Evolutionary conservation across 148 eudicot genomes (phyloP), one percentile per base, ranked within the genome.

Genomic region (Polygonum aviculare): DNA sequence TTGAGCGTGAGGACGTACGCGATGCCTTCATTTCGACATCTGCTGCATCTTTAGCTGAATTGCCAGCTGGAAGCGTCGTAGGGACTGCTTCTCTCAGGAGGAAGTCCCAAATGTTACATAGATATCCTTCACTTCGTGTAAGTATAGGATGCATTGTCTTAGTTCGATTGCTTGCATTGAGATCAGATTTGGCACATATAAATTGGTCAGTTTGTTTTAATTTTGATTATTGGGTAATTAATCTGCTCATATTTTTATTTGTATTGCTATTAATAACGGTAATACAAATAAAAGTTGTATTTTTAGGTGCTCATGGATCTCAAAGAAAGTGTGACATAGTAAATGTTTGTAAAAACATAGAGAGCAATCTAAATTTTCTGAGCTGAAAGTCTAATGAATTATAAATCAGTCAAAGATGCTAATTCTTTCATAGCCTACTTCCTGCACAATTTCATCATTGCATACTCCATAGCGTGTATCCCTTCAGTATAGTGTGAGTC

Each of bases 1-100:
- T 94, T 72, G 87, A 81, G 74, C 88, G 98, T 7, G 98, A 94
- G 81, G 98, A 94, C 84, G 98, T 94, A 40, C 86, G 95, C 57
- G 98, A 94, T 87, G 98, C 98, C 60, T 91, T 94, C 75, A 94
- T 94, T 77, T 92, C 97, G 63, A 80, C 89, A 39, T 74, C 83
- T 81, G 87, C 91, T 47, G 82, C 88, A 75, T 88, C 97, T 48
- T 83, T 94, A 48, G 95, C 91, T 21, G 97, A 94, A 45, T 87
- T 94, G 74, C 97, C 98, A 72, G 84, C 94, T 47, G 97, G 97
- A 76, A 91, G 97, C 81, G 84, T 84, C 54, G 84, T 94, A 33
- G 98, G 98, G 70, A 94, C 97, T 72, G 97, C 98, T 35, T 94
- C 97, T 48, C 83, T 94, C 18, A 86, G 98, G 83, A 91, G 98